These are phyloP conservation scores for Coemansia sp. DNA, from an alignment of 192 early-diverging fungal genomes.

Conservation along the genomic window DNA sequence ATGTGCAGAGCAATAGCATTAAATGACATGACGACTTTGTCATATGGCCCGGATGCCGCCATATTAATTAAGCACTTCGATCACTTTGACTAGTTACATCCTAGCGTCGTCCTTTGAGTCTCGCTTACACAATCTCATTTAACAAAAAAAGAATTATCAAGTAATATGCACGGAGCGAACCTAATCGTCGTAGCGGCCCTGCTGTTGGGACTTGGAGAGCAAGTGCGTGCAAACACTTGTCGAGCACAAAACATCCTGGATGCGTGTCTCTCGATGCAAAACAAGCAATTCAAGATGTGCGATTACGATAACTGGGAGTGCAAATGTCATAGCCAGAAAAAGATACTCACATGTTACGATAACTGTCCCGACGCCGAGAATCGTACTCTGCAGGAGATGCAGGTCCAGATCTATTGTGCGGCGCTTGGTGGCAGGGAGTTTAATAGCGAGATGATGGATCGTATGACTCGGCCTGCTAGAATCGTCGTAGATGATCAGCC, in stretches of 20 bases:
- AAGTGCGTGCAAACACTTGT: conserved; percentile 15
- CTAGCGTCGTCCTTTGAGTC: neutral
- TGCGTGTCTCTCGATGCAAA: conserved; percentile 50
- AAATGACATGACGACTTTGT: neutral
- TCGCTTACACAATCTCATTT: neutral
- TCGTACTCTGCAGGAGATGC: conserved; percentile 58
- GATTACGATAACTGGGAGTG: conserved; percentile 57
- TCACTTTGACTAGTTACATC: neutral
- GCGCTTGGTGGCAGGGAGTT: conserved; percentile 45
- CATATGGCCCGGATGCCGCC: neutral
- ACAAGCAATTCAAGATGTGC: conserved; percentile 42
- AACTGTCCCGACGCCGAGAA: conserved; percentile 58
- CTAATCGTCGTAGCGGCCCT: conserved; percentile 14
- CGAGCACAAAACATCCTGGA: conserved; percentile 58
- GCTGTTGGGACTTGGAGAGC: neutral
- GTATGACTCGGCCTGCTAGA: conserved; percentile 48
- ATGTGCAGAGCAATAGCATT: neutral
- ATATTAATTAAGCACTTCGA: neutral
- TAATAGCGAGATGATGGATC: conserved; percentile 46
- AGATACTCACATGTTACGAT: conserved; percentile 57
- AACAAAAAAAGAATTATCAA: neutral
- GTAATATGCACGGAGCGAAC: conserved; percentile 11
- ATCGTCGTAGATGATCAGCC: conserved; percentile 32
- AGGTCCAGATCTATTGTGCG: conserved; percentile 53
- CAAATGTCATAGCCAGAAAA: conserved; percentile 55